Evolutionary conservation across 129 eudicot genomes (phyloP).

Genomic region (Silybum marianum): DNA sequence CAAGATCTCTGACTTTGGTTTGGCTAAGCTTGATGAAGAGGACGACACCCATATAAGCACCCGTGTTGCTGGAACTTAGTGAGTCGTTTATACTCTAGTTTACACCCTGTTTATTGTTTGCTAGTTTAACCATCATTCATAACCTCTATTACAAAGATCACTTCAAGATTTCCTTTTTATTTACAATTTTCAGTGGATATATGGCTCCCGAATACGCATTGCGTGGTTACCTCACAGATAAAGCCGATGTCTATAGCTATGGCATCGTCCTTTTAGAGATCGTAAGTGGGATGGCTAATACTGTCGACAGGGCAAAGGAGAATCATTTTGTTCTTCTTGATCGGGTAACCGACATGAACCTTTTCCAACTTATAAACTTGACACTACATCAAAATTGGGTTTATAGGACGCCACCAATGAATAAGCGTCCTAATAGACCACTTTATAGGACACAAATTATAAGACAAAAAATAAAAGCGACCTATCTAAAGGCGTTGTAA

Average conservation of each 20-base stretch:
- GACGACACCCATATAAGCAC: constrained; percentile 74
- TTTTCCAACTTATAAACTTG: neutral
- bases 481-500: no score
- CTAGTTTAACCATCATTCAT: neutral
- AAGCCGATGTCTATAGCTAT: constrained; percentile 81
- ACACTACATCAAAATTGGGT: no score
- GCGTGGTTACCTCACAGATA: constrained; percentile 67
- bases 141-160: neutral
- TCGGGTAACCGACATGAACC: constrained; percentile 48
- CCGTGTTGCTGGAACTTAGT: constrained; percentile 81
- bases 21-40: constrained; percentile 82
- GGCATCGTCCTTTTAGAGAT: constrained; percentile 70
- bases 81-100: constrained; percentile 26
- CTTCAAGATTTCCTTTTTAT: neutral
- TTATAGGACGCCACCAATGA: no score
- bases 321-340: constrained; percentile 56
- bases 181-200: constrained; percentile 55
- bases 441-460: no score
- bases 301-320: constrained; percentile 38
- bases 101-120: neutral
- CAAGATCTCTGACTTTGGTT: constrained; percentile 80
- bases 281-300: constrained; percentile 60
- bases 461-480: no score
- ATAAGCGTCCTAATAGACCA: no score
- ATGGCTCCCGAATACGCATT: constrained; percentile 88